Evolutionary conservation across 768 basidiomycete species (phyloP), one percentile per base, ranked within the genome.

Genomic region (Pleurotus tuoliensis): DNA sequence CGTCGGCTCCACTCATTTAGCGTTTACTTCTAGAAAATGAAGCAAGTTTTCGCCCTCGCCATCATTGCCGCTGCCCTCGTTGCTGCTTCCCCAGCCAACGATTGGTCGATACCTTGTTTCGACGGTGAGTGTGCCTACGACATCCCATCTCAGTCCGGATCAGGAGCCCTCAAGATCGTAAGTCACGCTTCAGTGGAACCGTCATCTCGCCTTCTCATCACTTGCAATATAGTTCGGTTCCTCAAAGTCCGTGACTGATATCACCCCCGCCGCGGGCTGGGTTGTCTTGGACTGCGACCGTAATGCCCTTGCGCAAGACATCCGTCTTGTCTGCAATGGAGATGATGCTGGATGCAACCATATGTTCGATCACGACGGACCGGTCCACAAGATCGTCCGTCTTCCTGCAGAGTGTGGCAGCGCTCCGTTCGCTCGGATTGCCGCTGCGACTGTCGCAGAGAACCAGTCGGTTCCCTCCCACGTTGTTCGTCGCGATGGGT

Each of bases 311-410:
- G 51, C 51, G 20, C 51, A 53, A 53, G 51, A 53, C 39, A 22
- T 53, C 27, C 51, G 51, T 53, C 51, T 53, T 53, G 51, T 53
- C 41, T 53, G 51, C 51, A 53, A 53, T 15, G 51, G 51, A 22
- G 39, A 53, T 40, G 65, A 67, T 16, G 58, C 63, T 24, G 64
- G 66, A 11, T 81, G 79, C 63, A 65, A 66, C 25, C 78, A 77
- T 55, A 64, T 82, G n/a, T 76, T 70, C 58, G 59, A 62, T 44
- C 64, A 68, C 38, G 63, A 63, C 39, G 74, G 75, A 20, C 71
- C 79, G 0, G 75, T 70, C n/a, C 76, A 74, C 57, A 82, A 79
- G 58, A 64, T 84, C 24, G 80, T 83, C 27, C 73, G 81, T 20
- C 64, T 84, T 5, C 82, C 83, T 4, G 74, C 50, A n/a, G 22